Conservation (phyloP, 306 rosid genomes). For the Cicer yamashitae region DNA sequence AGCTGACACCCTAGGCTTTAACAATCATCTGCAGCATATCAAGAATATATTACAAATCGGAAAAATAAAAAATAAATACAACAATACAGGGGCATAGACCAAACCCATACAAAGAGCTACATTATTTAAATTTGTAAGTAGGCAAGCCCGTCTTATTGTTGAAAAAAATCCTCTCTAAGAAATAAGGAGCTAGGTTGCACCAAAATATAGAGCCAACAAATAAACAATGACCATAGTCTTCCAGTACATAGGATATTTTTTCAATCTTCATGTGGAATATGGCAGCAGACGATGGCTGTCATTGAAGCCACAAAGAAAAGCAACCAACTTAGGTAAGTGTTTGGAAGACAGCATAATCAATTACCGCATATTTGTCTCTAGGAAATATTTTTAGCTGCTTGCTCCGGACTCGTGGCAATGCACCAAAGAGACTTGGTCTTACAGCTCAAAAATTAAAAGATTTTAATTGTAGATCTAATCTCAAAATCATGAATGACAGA, state of each 20-base stretch:
- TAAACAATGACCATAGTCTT: slow-evolving; percentile 25
- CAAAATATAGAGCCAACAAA: slow-evolving; percentile 12
- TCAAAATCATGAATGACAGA: slow-evolving; percentile 24
- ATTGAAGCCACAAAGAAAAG: slow-evolving; percentile 37
- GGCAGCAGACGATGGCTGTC: slow-evolving; percentile 22
- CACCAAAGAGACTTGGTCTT: slow-evolving; percentile 21
- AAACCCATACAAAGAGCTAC: neutral
- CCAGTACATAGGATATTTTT: slow-evolving; percentile 21
- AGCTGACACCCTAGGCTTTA: neutral
- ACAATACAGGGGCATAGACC: neutral
- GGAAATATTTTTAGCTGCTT: slow-evolving; percentile 34
- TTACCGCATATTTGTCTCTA: slow-evolving; percentile 27
- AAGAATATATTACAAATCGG: neutral
- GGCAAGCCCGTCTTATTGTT: neutral
- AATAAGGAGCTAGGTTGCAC: too few relatives aligned
- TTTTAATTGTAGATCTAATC: slow-evolving; percentile 20
- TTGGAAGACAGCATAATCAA: slow-evolving; percentile 28
- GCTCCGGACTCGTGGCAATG: slow-evolving; percentile 28
- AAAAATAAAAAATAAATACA: neutral
- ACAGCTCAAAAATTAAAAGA: slow-evolving; percentile 16
- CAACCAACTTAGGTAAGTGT: slow-evolving; percentile 17
- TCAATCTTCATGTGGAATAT: slow-evolving; percentile 32
- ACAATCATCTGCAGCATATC: neutral
- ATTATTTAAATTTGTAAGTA: neutral
- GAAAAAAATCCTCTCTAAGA: too few relatives aligned